phyloP scores from a whole-genome alignment of 2,329 filamentous ascomycete genomes.

The Aspergillus uvarum region DNA sequence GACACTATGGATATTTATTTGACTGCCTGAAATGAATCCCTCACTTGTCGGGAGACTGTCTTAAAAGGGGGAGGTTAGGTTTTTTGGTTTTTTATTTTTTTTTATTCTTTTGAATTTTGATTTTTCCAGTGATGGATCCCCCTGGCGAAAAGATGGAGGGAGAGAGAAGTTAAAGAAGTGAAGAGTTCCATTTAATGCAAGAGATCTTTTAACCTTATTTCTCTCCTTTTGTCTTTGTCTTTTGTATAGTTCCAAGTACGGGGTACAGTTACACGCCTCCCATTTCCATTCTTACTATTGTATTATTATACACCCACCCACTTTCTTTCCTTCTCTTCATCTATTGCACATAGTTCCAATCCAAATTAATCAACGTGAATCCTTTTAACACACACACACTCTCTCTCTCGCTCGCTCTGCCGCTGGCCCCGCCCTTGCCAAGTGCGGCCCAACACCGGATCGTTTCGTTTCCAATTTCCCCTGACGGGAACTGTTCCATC shows the following conservation, averaged over 20 bases:
- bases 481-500: slow-evolving; percentile 4
- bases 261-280: too few species aligned
- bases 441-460: slow-evolving; percentile 10
- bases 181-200: background rate
- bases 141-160: background rate
- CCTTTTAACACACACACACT: too few species aligned
- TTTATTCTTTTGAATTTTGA: too few species aligned
- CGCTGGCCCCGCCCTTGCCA: slow-evolving; percentile 16
- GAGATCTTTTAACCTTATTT: background rate
- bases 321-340: background rate
- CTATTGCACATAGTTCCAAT: too few species aligned
- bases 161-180: background rate
- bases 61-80: background rate
- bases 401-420: background rate
- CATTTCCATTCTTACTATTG: too few species aligned
- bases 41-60: too few species aligned
- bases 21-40: background rate
- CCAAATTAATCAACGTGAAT: too few species aligned
- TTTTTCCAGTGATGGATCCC: background rate
- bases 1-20: background rate
- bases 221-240: too few species aligned
- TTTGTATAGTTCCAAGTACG: too few species aligned
- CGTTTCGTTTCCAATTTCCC: slow-evolving; percentile 7
- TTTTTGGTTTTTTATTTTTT: background rate
- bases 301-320: background rate